phyloP scores from a whole-genome alignment of 108 stramenopile genomes.

The Pseudonitzschia pungens region DNA sequence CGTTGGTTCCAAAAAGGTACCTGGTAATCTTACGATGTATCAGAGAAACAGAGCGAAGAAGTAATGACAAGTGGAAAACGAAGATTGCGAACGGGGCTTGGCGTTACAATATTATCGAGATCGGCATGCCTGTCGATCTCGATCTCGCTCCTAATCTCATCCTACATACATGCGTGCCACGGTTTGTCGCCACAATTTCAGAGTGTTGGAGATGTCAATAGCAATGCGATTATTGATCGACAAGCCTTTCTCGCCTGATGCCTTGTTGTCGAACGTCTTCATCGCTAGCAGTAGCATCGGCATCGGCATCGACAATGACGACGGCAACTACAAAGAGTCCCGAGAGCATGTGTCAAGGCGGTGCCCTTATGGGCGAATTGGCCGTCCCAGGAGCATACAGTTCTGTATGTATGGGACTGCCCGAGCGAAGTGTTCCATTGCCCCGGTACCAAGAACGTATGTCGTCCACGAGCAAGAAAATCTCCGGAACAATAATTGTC shows the following conservation, averaged over 20 bases:
- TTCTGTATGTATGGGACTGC: constrained; percentile 56
- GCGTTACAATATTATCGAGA: not conserved
- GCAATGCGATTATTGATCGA: constrained; percentile 12
- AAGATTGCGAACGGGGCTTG: not conserved
- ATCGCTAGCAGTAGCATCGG: not conserved
- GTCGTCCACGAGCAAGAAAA: not conserved
- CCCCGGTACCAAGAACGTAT: not conserved
- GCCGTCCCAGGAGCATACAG: constrained; percentile 75
- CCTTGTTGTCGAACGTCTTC: not conserved
- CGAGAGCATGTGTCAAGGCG: constrained; percentile 27
- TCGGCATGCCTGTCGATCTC: not conserved
- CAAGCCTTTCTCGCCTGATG: constrained; percentile 2
- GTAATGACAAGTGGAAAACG: not conserved
- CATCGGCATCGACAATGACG: not conserved
- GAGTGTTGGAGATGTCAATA: not conserved
- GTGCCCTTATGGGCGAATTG: constrained; percentile 39
- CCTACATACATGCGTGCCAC: not conserved
- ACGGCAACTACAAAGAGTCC: not conserved
- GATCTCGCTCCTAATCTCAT: not conserved
- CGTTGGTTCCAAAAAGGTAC: too few species aligned
- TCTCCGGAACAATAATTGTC: constrained; percentile 14
- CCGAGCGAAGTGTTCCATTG: constrained; percentile 39
- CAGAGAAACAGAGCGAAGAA: not conserved
- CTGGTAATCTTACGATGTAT: too few species aligned
- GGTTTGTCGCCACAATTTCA: not conserved